phyloP scores from a whole-genome alignment of 306 rosid genomes.

The Sophora flavescens region DNA sequence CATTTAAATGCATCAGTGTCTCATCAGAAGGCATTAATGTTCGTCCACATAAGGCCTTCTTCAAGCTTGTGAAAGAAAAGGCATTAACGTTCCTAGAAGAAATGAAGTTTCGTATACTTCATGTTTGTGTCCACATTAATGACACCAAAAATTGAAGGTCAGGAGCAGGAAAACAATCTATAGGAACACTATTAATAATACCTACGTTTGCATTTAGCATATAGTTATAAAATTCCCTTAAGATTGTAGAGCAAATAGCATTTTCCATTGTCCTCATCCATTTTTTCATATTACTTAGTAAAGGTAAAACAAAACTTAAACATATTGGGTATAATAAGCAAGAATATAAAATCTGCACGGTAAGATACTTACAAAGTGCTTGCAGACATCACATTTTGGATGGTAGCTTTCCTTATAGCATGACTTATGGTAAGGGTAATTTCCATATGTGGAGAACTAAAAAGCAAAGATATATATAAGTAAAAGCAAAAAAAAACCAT shows the following conservation, averaged over 20 bases:
- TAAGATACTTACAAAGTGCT: slow-evolving; percentile 81
- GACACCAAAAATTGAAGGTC: slow-evolving; percentile 9
- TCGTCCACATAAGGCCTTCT: too few species aligned
- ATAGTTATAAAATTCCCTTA: not conserved
- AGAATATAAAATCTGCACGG: slow-evolving; percentile 34
- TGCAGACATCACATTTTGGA: slow-evolving; percentile 99
- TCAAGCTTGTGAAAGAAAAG: not conserved
- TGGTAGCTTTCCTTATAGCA: slow-evolving; percentile 96
- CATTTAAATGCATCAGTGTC: not conserved
- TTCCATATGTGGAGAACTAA: slow-evolving; percentile 93
- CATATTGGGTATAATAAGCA: slow-evolving; percentile 31
- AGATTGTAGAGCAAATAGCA: not conserved
- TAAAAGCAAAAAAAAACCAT: too few species aligned
- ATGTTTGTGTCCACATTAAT: slow-evolving; percentile 22
- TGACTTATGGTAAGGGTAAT: slow-evolving; percentile 86
- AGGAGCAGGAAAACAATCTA: slow-evolving; percentile 18
- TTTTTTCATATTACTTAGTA: slow-evolving; percentile 16
- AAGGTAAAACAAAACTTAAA: slow-evolving; percentile 28
- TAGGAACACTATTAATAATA: not conserved
- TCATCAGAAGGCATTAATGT: too few species aligned
- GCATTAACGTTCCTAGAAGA: not conserved
- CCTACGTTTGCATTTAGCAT: slow-evolving; percentile 22
- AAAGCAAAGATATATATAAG: slow-evolving; percentile 6
- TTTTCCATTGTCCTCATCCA: slow-evolving; percentile 19
- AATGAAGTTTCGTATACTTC: slow-evolving; percentile 1